Evolutionary conservation across 2,329 filamentous ascomycete genomes (phyloP).

Genomic region (Setomelanomma holmii): DNA sequence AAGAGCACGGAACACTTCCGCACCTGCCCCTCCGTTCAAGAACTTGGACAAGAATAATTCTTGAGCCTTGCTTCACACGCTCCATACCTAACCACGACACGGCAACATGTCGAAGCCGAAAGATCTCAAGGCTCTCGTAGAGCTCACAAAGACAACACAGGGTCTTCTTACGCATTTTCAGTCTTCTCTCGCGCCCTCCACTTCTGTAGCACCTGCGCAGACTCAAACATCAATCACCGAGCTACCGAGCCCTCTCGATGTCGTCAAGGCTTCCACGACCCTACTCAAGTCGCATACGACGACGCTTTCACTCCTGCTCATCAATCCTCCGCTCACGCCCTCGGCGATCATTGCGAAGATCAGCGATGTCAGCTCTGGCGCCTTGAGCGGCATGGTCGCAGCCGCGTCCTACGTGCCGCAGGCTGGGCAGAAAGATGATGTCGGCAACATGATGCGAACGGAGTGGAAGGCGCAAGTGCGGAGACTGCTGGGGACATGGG

Average conservation of each 20-base stretch:
- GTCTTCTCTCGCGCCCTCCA: slow-evolving; percentile 39
- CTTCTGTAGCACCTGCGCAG: slow-evolving; percentile 7
- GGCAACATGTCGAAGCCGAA: slow-evolving; percentile 30
- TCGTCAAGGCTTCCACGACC: slow-evolving; percentile 74
- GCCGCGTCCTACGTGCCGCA: slow-evolving; percentile 48
- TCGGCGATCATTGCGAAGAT: slow-evolving; percentile 76
- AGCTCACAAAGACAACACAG: slow-evolving; percentile 45
- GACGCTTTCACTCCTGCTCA: slow-evolving; percentile 84
- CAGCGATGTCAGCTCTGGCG: slow-evolving; percentile 72
- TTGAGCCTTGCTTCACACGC: no score
- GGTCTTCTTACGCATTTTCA: slow-evolving; percentile 46
- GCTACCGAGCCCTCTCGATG: slow-evolving; percentile 61
- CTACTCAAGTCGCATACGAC: slow-evolving; percentile 84
- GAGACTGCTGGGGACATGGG: slow-evolving; percentile 68
- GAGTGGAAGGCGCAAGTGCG: slow-evolving; percentile 69
- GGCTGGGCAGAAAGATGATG: slow-evolving; percentile 20
- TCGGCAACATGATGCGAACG: slow-evolving; percentile 60
- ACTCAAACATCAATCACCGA: slow-evolving; percentile 25
- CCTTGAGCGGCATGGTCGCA: slow-evolving; percentile 76
- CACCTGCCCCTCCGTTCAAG: background rate
- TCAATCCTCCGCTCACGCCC: slow-evolving; percentile 86
- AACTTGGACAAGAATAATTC: no score
- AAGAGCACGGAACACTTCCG: slow-evolving; percentile 2
- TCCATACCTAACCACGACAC: background rate
- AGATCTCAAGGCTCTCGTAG: slow-evolving; percentile 39